Conservation (phyloP, 2,329 filamentous ascomycete genomes). For the Colletotrichum melonis region DNA sequence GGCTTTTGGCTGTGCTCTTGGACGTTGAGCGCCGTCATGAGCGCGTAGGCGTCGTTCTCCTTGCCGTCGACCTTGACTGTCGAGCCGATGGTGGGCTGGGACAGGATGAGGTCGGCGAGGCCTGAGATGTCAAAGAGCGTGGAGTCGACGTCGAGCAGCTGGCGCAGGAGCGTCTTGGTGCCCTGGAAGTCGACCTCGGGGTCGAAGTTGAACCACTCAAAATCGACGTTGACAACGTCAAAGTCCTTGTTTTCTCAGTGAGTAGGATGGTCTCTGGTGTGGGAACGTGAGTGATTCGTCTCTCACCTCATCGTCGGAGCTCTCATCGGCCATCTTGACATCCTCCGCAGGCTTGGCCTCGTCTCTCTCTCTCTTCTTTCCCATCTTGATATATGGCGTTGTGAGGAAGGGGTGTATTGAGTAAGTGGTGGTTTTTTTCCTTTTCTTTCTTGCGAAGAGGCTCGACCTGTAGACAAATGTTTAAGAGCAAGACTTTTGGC, state of each 20-base stretch:
- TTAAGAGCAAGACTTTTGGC: background rate
- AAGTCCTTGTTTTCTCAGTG: constrained; percentile 76
- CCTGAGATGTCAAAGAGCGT: constrained; percentile 88
- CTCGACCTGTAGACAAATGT: background rate
- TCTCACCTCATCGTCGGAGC: constrained; percentile 64
- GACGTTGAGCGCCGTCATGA: constrained; percentile 89
- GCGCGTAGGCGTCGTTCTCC: constrained; percentile 90
- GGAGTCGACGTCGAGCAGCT: constrained; percentile 91
- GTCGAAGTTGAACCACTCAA: constrained; percentile 98
- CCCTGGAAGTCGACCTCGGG: constrained; percentile 93
- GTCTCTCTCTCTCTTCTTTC: constrained; percentile 63
- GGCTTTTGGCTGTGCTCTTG: constrained; percentile 81
- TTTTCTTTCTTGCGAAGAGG: background rate
- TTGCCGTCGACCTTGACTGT: constrained; percentile 98
- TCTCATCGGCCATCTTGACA: constrained; percentile 62
- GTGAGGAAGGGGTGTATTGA: background rate
- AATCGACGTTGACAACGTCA: constrained; percentile 93
- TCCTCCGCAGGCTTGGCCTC: constrained; percentile 56
- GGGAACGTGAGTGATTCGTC: constrained; percentile 33
- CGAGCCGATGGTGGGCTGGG: constrained; percentile 88
- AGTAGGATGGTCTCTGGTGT: constrained; percentile 22
- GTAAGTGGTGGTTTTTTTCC: too few relatives aligned
- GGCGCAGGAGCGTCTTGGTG: constrained; percentile 87
- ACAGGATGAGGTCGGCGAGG: constrained; percentile 86
- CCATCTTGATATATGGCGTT: constrained; percentile 49